A percentile compares a stretch with the other conserved stretches of the same genome.
These are phyloP conservation scores for Colletotrichum musae DNA, from an alignment of 2,329 filamentous ascomycete species.

Conservation along the genomic window DNA sequence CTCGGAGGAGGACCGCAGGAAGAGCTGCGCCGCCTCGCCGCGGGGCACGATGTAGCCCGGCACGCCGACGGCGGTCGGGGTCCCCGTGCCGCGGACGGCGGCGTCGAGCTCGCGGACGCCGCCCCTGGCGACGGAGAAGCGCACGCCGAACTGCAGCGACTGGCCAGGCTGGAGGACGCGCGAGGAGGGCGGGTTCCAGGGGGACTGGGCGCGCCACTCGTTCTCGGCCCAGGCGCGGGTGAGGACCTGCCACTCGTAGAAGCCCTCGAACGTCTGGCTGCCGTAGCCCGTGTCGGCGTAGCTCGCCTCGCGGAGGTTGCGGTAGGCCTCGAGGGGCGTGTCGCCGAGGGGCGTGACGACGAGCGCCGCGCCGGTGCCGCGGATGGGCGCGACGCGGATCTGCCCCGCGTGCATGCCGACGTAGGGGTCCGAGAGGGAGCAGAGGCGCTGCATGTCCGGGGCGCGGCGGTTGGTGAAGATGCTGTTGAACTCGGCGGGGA, in stretches of 20 bases:
- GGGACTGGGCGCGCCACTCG: constrained; percentile 63
- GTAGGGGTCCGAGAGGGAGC: constrained; percentile 71
- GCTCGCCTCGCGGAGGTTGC: constrained; percentile 63
- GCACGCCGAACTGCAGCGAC: constrained; percentile 63
- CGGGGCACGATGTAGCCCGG: constrained; percentile 68
- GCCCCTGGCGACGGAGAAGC: constrained; percentile 62
- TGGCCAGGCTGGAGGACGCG: constrained; percentile 59
- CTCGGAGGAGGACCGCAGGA: constrained; percentile 56
- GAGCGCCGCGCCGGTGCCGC: constrained; percentile 66
- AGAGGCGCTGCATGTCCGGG: constrained; percentile 62
- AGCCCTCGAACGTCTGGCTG: constrained; percentile 72
- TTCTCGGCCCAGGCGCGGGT: too few species aligned
- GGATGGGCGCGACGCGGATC: constrained; percentile 65
- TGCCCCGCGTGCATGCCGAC: constrained; percentile 72
- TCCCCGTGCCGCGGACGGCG: constrained; percentile 57
- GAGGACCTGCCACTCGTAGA: too few species aligned
- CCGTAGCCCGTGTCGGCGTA: constrained; percentile 59
- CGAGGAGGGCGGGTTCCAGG: constrained; percentile 70
- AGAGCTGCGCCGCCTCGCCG: constrained; percentile 62
- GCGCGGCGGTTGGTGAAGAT: constrained; percentile 69
- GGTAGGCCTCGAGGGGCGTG: constrained; percentile 66
- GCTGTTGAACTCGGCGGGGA: constrained; percentile 74
- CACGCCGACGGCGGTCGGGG: constrained; percentile 65
- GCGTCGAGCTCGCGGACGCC: constrained; percentile 64
- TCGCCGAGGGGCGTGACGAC: constrained; percentile 66